Base-by-base conservation (phyloP, 202 grass and related monocot species). In the Setaria italica region DNA sequence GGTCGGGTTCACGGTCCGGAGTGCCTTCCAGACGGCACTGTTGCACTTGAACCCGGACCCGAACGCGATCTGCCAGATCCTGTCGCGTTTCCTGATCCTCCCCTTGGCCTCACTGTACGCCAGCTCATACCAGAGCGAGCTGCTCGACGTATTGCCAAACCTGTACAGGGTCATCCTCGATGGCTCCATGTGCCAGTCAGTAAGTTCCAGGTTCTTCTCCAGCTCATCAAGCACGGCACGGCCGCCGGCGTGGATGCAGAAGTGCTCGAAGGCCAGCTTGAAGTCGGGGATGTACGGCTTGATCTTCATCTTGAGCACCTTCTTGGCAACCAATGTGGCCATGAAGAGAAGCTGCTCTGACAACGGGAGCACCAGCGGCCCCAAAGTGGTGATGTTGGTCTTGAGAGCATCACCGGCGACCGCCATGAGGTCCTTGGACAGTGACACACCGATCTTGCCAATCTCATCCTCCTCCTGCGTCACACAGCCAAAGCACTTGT, bases 31-130 rank as follows among this genome's bases (percentile, higher is more conserved):
- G 6, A 99, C 97, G 0, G 97, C 92, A 47, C 93, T 96, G 88
- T 99, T 99, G 80, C 97, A 99, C 88, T 99, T 99, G 89, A 99
- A 99, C 32, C 96, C 96, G 11, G 96, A 99, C 17, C 96, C 96
- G 33, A 99, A 99, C 2, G 97, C 97, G 70, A 99, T 99, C 85
- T 99, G 97, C 97, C 97, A 99, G 66, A 99, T 88, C 84, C 97
- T 94, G 62, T 99, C 97, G 1, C 76, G 82, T 51, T 75, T 94
- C 77, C 86, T 85, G 78, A 99, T 87, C 82, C 97, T 94, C 58
- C 93, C 97, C 82, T 99, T 96, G 0, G 81, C 93, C 80, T 99
- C 97, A 0, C 85, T 67, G 79, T 99, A 99, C 0, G 97, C 93
- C 72, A 99, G 79, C 76, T 99, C 96, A 16, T 99, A 99, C 96